Evolutionary conservation across 768 basidiomycete genomes (phyloP), one percentile per base, ranked within the genome.

Genomic region (Lentinula aciculospora): DNA sequence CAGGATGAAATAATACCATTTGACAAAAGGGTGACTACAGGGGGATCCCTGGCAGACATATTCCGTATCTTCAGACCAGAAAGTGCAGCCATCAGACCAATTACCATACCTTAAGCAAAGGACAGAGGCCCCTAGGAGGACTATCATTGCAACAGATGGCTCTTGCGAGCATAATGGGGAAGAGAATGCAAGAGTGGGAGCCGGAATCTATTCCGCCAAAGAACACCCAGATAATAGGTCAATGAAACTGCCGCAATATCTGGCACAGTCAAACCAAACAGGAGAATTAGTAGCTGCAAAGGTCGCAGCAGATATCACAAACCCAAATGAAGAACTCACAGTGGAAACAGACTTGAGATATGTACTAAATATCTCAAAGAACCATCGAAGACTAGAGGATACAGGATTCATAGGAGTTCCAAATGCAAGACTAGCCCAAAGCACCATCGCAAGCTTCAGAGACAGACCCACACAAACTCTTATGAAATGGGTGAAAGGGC

Each of bases 401-500:
- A n/a, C 3, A 28, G 28, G 17, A 21, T 27, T 3, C 7, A 53
- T 53, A 17, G 9, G 5, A 0, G 10, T 19, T 9, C 1, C 28
- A 1, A 49, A 49, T 32, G 29, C 8, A 15, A 2, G 23, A 9
- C 27, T 39, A 25, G 23, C 40, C 3, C 2, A 19, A 53, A 25
- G n/a, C 7, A 15, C 31, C 4, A 7, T 59, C 2, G 40, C 48
- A 34, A 53, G 50, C 27, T 48, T 70, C 3, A 12, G 62, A 27
- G 1, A 10, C 1, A 40, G 62, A 3, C 25, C 59, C 1, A 61
- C 68, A 2, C 39, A 36, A 3, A 69, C 68, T 1, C 2, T 7
- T 9, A 61, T 71, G 19, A 31, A 61, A 46, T 69, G 69, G 68
- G 51, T 64, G 0, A 70, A 69, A 58, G 69, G 69, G 0, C 68